Evolutionary conservation across 371 early-diverging fungal species (phyloP), one percentile per base, ranked within the genome.

Genomic region (Dinochytrium kinnereticum): DNA sequence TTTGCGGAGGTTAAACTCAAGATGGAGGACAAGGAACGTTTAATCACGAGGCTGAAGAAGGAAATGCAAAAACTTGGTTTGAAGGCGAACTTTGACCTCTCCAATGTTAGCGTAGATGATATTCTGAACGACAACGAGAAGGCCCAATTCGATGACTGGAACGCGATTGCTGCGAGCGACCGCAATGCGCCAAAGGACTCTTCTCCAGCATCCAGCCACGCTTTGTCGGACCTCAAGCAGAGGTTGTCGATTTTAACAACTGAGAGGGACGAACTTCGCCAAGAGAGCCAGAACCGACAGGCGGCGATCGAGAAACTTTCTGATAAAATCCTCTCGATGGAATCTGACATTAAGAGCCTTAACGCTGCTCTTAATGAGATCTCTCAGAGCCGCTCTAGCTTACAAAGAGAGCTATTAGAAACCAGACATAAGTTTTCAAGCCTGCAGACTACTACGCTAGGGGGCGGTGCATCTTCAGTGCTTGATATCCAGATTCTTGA

Each of bases 1-100:
- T 31, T 70, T n/a, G 70, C 70, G 19, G 70, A 70, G 51, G 59
- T 55, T 33, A 50, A 55, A 59, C 26, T 64, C 26, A 71, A 71
- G 64, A 19, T 71, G 0, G 71, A 64, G 44, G 64, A 64, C 13
- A 26, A 39, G 7, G 71, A 71, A 10, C 26, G 17, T 10, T 7
- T 55, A 55, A 26, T 26, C 26, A 26, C 10, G 7, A 55, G 26
- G 57, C 10, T 55, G 57, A 55, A 55, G 57, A 55, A 28, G 26
- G 24, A 30, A 24, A 7, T 55, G 10, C 24, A 55, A 30, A 30
- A 26, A 26, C 15, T 26, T 55, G 57, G 57, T 30, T 7, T 24
- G 10, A 28, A 55, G 10, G 10, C 28, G 26, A 30, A 55, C 24
- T 17, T 30, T 30, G 57, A 55, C 57, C 10, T 21, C 49, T 44